Evolutionary conservation across 2,329 filamentous ascomycete genomes (phyloP), one percentile per base, ranked within the genome.

Genomic region (Aspergillus fumigatiaffinis): DNA sequence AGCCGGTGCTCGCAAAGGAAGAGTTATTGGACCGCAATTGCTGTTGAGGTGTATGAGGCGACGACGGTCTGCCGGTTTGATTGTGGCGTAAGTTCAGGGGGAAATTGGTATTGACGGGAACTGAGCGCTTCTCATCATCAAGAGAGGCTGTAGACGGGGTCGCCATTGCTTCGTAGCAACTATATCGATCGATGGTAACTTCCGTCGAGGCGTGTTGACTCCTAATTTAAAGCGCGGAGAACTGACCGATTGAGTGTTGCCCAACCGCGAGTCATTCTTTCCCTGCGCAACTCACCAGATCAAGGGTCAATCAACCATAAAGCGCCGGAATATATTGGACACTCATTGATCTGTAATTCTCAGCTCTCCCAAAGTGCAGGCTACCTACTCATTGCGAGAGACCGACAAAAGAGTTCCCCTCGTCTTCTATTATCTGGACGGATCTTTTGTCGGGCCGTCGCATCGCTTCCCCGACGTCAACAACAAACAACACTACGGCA

Each of bases 11-110:
- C 21, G 81, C 80, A 58, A 73, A 77, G 35, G 63, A 86, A 70
- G 65, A 84, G 74, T 67, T 78, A 71, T 60, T 83, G 77, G 62
- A 82, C 71, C 55, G 85, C 35, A 71, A 63, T 38, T 68, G 68
- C 25, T 71, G 71, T 54, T 71, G 78, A 41, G 83, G 87, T 8
- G 88, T 90, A 63, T 85, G 84, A 51, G 87, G 87, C 57, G 79
- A 80, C 44, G 77, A 73, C 10, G 77, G 74, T 41, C 64, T 63
- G 35, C 67, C 61, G 46, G 64, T 60, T 48, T 71, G 70, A 46
- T 61, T 68, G 52, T 71, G 58, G 28, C 72, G 73, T 35, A 71
- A 53, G 55, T 58, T 69, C 48, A 69, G 68, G 52, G 66, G 62
- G 41, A 59, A 47, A 60, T 57, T 50, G 32, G 52, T 49, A 49